Conservation (phyloP, 2,329 filamentous ascomycete species). For the Coniochaeta sp. region DNA sequence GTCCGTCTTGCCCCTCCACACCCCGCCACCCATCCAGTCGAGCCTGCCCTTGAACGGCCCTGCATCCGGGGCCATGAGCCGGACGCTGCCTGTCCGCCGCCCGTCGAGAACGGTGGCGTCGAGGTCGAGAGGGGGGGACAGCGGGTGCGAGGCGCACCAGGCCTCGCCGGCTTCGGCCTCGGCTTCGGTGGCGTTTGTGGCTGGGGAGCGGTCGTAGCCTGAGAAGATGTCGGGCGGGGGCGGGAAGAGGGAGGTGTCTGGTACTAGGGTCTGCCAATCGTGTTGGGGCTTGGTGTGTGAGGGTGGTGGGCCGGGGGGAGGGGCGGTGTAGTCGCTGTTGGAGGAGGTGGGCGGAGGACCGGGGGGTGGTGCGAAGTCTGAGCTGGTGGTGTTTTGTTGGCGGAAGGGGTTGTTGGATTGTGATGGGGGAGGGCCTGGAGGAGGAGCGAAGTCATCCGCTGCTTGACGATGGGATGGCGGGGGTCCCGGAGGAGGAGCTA, state of each 20-base stretch:
- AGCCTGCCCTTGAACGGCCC: conserved; percentile 36
- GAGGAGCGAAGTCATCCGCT: conserved; percentile 11
- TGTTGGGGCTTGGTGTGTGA: conserved; percentile 35
- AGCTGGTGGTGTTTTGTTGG: conserved; percentile 7
- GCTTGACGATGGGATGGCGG: conserved; percentile 18
- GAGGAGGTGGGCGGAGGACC: conserved; percentile 7
- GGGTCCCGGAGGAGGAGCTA: conserved; percentile 15
- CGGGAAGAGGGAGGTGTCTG: conserved; percentile 65
- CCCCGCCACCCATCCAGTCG: conserved; percentile 35
- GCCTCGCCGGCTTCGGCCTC: conserved; percentile 56
- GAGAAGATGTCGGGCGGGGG: conserved; percentile 62
- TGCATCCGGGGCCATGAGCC: conserved; percentile 41
- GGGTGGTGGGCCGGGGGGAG: conserved; percentile 25
- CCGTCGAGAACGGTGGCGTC: conserved; percentile 37
- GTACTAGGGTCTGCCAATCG: conserved; percentile 64
- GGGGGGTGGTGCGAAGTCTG: conserved; percentile 10
- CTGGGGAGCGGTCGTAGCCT: conserved; percentile 56
- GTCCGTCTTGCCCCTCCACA: conserved; percentile 40
- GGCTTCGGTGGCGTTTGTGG: conserved; percentile 59
- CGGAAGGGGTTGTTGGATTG: not conserved
- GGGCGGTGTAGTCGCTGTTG: conserved; percentile 14
- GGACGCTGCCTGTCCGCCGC: conserved; percentile 43
- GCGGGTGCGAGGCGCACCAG: conserved; percentile 57
- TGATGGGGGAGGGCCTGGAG: conserved; percentile 13
- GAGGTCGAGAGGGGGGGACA: conserved; percentile 45